phyloP scores from a whole-genome alignment of 177 flowering plant genomes.

The Telopea speciosissima region DNA sequence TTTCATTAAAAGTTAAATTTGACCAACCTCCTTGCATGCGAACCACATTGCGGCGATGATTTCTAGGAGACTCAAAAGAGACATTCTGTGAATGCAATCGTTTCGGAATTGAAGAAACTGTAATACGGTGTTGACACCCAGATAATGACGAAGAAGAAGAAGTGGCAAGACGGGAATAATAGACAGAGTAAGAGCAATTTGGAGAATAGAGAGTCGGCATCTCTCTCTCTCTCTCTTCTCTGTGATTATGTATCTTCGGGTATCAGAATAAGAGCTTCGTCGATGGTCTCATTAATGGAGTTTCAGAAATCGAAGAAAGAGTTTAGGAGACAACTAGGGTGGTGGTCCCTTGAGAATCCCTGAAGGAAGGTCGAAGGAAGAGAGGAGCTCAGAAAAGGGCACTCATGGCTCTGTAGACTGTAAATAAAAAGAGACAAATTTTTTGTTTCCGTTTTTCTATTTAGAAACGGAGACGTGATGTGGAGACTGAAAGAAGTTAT shows the following conservation, averaged over 20 bases:
- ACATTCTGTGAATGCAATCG: slow-evolving; percentile 16
- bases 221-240: slow-evolving; percentile 2
- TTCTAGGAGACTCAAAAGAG: slow-evolving; percentile 21
- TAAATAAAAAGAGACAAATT: too few species aligned
- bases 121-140: slow-evolving; percentile 13
- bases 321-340: neutral
- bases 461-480: too few species aligned
- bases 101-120: slow-evolving; percentile 18
- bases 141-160: slow-evolving; percentile 13
- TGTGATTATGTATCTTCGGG: neutral
- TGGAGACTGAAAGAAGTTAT: too few species aligned
- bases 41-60: slow-evolving; percentile 25
- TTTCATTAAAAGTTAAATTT: too few species aligned
- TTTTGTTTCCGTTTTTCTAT: too few species aligned
- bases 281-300: neutral
- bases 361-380: slow-evolving; percentile 25
- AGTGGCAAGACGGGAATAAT: slow-evolving; percentile 13
- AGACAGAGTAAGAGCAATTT: slow-evolving; percentile 12
- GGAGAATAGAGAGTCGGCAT: slow-evolving; percentile 48
- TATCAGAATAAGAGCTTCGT: neutral
- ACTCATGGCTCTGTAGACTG: too few species aligned
- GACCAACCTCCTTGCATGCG: slow-evolving; percentile 60
- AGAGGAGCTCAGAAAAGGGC: neutral
- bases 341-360: slow-evolving; percentile 36
- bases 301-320: slow-evolving; percentile 4